Conservation (phyloP, 2,329 filamentous ascomycete genomes). For the Colletotrichum gloeosporioides region DNA sequence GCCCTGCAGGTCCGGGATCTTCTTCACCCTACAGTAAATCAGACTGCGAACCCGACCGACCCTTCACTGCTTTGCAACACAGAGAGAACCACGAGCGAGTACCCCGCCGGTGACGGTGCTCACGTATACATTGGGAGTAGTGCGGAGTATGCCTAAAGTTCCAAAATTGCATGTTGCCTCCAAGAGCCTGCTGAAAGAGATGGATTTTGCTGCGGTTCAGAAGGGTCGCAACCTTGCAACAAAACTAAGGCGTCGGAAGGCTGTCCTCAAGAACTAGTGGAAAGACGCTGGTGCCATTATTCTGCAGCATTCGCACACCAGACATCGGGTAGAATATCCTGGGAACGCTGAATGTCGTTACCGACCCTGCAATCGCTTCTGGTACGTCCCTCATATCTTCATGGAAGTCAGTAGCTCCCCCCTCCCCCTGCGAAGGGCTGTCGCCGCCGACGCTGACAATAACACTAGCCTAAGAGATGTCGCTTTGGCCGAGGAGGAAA, state of each 20-base stretch:
- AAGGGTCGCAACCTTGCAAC: no score
- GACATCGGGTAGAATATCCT: no score
- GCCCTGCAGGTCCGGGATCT: neutral
- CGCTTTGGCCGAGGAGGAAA: no score
- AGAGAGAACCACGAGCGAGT: neutral
- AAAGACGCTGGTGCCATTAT: no score
- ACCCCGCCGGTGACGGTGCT: neutral
- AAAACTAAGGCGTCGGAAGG: neutral
- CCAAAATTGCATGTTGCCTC: neutral
- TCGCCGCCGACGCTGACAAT: no score
- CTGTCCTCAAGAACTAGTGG: neutral
- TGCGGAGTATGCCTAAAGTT: neutral
- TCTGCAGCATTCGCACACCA: no score
- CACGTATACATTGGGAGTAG: neutral
- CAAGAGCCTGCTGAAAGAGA: neutral
- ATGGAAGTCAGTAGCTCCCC: no score
- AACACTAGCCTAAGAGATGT: no score
- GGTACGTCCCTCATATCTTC: no score
- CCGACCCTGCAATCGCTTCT: no score
- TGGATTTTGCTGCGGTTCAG: neutral
- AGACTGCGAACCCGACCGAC: neutral
- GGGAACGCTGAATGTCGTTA: no score
- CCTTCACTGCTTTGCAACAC: neutral
- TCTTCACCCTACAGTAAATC: neutral
- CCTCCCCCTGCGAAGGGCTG: no score